phyloP scores from a whole-genome alignment of 306 rosid species.

The Prunus armeniaca region DNA sequence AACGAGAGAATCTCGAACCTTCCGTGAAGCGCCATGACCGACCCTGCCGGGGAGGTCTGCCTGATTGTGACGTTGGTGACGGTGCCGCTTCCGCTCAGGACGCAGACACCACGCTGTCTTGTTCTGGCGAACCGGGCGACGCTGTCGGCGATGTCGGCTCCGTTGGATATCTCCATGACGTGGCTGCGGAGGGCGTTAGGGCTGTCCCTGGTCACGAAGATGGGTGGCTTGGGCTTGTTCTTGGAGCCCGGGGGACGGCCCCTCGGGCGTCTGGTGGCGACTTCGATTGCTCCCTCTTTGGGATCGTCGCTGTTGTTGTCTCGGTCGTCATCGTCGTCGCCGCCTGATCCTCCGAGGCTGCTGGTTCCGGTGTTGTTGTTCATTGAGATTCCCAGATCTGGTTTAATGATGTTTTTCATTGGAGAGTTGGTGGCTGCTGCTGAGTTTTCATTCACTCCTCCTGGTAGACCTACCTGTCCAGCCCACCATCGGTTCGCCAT shows the following conservation, averaged over 20 bases:
- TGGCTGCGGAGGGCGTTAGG: constrained; percentile 85
- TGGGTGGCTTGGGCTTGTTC: constrained; percentile 76
- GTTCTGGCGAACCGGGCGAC: constrained; percentile 66
- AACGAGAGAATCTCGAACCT: constrained; percentile 73
- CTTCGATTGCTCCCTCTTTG: constrained; percentile 60
- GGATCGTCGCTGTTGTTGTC: constrained; percentile 73
- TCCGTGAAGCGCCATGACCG: constrained; percentile 69
- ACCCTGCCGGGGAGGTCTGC: constrained; percentile 53
- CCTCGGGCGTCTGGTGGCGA: constrained; percentile 47
- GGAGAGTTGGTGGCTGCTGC: constrained; percentile 30
- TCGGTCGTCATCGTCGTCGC: constrained; percentile 62
- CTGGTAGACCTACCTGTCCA: constrained; percentile 53
- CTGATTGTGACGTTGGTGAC: constrained; percentile 69
- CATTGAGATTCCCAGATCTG: constrained; percentile 78
- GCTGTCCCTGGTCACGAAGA: constrained; percentile 78
- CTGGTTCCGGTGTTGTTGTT: constrained; percentile 25
- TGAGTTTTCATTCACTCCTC: constrained; percentile 30
- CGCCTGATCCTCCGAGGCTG: constrained; percentile 25
- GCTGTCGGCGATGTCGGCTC: constrained; percentile 60
- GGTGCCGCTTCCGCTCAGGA: constrained; percentile 67
- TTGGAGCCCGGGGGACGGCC: constrained; percentile 80
- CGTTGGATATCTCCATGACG: constrained; percentile 78
- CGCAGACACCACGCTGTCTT: constrained; percentile 66
- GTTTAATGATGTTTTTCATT: constrained; percentile 34
- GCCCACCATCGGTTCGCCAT: constrained; percentile 96